Evolutionary conservation across 805 yeast genomes (phyloP).

Genomic region (Starmerella geochares): DNA sequence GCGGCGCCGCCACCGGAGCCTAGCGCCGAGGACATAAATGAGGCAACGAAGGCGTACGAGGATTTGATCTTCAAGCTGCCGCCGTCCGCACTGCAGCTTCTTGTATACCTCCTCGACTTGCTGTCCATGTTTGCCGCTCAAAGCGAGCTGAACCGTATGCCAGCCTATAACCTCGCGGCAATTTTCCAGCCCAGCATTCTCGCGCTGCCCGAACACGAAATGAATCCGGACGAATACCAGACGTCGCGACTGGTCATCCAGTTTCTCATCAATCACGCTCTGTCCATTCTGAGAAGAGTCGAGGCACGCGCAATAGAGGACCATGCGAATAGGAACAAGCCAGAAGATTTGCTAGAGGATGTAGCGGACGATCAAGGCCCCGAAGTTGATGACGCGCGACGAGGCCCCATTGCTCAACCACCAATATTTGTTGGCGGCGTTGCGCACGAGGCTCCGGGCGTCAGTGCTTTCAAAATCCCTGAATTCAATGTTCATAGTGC

Average conservation of each 20-base stretch:
- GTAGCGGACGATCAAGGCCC: too few relatives aligned
- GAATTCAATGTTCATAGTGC: background rate
- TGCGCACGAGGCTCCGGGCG: background rate
- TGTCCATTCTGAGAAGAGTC: constrained; percentile 53
- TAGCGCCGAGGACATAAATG: constrained; percentile 4
- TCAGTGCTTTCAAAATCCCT: background rate
- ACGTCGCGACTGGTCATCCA: constrained; percentile 77
- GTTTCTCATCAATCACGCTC: constrained; percentile 77
- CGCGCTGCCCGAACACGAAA: constrained; percentile 85
- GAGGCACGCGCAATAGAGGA: constrained; percentile 30
- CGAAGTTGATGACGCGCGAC: background rate
- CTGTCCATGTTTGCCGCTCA: constrained; percentile 75
- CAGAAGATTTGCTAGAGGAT: background rate
- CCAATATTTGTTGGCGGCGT: background rate
- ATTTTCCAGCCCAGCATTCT: constrained; percentile 94
- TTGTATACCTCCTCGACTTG: constrained; percentile 78
- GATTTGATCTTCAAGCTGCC: constrained; percentile 60
- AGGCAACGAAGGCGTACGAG: constrained; percentile 53
- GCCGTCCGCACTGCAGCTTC: constrained; percentile 63
- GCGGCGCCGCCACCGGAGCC: constrained; percentile 5
- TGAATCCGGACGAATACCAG: constrained; percentile 86
- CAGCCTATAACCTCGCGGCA: constrained; percentile 86
- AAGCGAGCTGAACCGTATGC: constrained; percentile 73
- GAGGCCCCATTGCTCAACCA: background rate
- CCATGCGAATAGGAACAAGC: constrained; percentile 21